These are phyloP conservation scores for Crithidia expoeki DNA, from an alignment of 208 protist species.

Conservation along the genomic window DNA sequence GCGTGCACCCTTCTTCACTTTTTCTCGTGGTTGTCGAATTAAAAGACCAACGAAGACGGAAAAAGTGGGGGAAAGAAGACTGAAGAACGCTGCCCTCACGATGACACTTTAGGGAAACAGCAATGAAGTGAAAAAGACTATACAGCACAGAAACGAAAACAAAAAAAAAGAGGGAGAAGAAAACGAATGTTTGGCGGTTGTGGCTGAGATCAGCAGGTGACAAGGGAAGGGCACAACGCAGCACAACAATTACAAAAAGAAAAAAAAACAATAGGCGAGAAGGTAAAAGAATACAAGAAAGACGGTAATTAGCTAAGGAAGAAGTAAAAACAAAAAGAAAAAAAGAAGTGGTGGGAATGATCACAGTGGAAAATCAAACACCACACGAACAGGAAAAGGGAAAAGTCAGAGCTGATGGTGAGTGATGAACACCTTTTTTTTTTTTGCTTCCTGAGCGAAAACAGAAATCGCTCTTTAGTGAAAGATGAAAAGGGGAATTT, in stretches of 20 bases:
- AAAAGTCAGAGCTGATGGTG: background rate
- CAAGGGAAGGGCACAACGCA: background rate
- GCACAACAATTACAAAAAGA: background rate
- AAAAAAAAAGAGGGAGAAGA: constrained; percentile 9
- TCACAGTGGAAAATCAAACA: constrained; percentile 2
- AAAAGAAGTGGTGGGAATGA: background rate
- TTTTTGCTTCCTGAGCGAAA: too few species aligned
- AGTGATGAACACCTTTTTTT: too few species aligned
- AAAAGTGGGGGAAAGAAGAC: background rate
- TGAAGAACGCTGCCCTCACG: background rate
- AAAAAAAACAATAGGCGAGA: background rate
- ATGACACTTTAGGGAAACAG: too few species aligned
- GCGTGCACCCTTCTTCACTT: too few species aligned
- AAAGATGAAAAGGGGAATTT: background rate
- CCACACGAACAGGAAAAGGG: background rate
- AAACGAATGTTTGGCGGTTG: background rate
- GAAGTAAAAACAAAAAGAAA: background rate
- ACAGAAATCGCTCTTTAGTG: background rate
- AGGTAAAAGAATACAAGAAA: constrained; percentile 4
- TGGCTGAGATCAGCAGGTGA: constrained; percentile 3
- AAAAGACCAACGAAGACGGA: too few species aligned
- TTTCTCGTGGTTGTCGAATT: background rate
- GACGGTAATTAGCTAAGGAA: constrained; percentile 1
- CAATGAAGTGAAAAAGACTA: background rate
- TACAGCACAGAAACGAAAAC: constrained; percentile 2